Conservation (phyloP, 1,139 yeast species). For the Suhomyces ambrosiae region DNA sequence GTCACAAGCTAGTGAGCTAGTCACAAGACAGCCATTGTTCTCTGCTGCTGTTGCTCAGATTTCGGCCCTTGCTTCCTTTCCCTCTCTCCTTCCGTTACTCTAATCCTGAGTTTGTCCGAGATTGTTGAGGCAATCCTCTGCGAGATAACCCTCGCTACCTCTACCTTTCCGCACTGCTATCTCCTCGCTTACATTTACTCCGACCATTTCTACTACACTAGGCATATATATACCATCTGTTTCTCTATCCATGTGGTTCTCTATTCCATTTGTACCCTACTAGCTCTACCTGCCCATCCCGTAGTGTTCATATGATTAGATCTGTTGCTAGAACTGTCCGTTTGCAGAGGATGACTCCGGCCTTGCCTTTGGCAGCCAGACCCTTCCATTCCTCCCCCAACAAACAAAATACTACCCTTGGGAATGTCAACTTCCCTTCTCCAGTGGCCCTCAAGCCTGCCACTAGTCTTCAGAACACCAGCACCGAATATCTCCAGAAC, state of each 20-base stretch:
- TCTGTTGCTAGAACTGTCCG: neutral
- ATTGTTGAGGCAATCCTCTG: neutral
- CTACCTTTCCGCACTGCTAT: neutral
- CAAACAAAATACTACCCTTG: constrained; percentile 20
- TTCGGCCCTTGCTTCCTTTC: too few species aligned
- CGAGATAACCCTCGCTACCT: neutral
- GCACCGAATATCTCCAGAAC: constrained; percentile 34
- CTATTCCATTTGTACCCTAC: too few species aligned
- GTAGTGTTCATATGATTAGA: too few species aligned
- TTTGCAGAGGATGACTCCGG: neutral
- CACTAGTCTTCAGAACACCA: constrained; percentile 2
- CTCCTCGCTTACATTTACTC: constrained; percentile 2
- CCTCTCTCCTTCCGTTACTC: too few species aligned
- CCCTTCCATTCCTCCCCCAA: constrained; percentile 24
- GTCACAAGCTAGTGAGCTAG: too few species aligned
- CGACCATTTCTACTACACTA: neutral
- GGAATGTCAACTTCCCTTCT: constrained; percentile 15
- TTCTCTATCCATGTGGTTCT: too few species aligned
- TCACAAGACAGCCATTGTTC: too few species aligned
- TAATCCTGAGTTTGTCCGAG: too few species aligned
- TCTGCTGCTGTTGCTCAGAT: too few species aligned
- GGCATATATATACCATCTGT: neutral
- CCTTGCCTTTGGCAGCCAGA: constrained; percentile 3
- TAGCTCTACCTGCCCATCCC: too few species aligned
- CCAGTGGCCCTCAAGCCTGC: constrained; percentile 1